Conservation (phyloP, 371 early-diverging fungal genomes). For the Circinella minor region DNA sequence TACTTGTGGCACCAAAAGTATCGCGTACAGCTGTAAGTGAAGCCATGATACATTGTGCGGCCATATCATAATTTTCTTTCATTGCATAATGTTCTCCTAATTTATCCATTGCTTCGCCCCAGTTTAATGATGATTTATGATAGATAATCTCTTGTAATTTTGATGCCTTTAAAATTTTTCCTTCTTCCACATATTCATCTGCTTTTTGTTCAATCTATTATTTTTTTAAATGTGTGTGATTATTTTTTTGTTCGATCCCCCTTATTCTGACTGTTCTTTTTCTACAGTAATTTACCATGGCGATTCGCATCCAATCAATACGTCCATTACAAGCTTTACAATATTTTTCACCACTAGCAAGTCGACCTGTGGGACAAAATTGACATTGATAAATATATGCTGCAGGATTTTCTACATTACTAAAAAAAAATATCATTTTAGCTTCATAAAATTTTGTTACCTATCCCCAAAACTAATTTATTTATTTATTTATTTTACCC, state of each 20-base stretch:
- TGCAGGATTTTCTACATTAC: background rate
- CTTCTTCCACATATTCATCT: constrained; percentile 2
- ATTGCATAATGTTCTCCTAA: constrained; percentile 23
- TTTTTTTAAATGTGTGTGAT: background rate
- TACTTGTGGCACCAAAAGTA: constrained; percentile 29
- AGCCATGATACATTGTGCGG: constrained; percentile 20
- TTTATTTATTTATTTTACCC: background rate
- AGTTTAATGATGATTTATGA: constrained; percentile 12
- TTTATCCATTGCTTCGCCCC: constrained; percentile 31
- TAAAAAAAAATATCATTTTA: background rate
- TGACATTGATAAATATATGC: background rate
- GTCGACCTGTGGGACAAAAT: background rate
- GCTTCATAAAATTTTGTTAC: background rate
- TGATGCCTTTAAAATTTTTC: background rate
- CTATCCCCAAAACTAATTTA: background rate
- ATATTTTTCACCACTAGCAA: background rate
- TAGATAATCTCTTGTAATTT: constrained; percentile 15
- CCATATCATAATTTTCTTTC: constrained; percentile 10
- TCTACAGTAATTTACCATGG: background rate
- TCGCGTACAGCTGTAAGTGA: constrained; percentile 26
- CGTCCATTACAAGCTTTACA: background rate
- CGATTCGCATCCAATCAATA: constrained; percentile 4
- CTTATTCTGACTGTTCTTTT: background rate
- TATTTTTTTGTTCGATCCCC: too few species aligned
- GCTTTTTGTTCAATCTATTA: constrained; percentile 4